These are phyloP conservation scores for Myxozyma sirexii DNA, from an alignment of 805 yeast genomes.

Conservation along the genomic window DNA sequence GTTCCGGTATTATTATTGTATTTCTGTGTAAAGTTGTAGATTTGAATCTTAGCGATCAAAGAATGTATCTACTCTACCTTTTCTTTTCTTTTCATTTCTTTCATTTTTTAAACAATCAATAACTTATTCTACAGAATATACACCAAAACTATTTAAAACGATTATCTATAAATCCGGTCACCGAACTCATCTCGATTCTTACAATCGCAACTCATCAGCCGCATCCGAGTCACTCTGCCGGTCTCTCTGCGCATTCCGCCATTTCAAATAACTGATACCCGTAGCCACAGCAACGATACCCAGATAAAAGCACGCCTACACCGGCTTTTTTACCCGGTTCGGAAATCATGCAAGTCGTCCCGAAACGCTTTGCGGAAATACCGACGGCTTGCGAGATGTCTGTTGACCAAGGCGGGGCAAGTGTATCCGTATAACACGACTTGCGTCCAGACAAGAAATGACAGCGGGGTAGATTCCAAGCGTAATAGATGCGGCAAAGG, in stretches of 20 bases:
- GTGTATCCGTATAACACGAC: slow-evolving; percentile 59
- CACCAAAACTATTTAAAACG: too few species aligned
- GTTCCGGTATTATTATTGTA: background rate
- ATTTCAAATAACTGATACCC: background rate
- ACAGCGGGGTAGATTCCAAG: slow-evolving; percentile 11
- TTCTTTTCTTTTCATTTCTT: background rate
- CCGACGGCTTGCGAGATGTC: slow-evolving; percentile 60
- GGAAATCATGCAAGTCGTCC: slow-evolving; percentile 41
- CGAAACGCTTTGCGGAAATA: slow-evolving; percentile 54
- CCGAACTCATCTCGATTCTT: slow-evolving; percentile 12
- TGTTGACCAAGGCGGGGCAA: slow-evolving; percentile 66
- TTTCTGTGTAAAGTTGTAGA: background rate
- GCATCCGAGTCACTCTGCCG: background rate
- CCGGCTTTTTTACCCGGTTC: slow-evolving; percentile 75
- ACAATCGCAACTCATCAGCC: background rate
- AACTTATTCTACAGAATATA: too few species aligned
- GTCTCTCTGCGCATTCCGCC: slow-evolving; percentile 1
- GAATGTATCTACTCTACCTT: too few species aligned
- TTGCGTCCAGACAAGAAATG: slow-evolving; percentile 1
- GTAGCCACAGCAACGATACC: slow-evolving; percentile 40
- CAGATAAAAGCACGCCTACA: slow-evolving; percentile 59
- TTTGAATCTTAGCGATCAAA: too few species aligned
- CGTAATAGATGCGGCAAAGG: slow-evolving; percentile 65
- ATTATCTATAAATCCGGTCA: slow-evolving; percentile 14
- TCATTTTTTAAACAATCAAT: too few species aligned